Evolutionary conservation across 768 basidiomycete species (phyloP), one percentile per base, ranked within the genome.

Genomic region (Auricularia sp.): DNA sequence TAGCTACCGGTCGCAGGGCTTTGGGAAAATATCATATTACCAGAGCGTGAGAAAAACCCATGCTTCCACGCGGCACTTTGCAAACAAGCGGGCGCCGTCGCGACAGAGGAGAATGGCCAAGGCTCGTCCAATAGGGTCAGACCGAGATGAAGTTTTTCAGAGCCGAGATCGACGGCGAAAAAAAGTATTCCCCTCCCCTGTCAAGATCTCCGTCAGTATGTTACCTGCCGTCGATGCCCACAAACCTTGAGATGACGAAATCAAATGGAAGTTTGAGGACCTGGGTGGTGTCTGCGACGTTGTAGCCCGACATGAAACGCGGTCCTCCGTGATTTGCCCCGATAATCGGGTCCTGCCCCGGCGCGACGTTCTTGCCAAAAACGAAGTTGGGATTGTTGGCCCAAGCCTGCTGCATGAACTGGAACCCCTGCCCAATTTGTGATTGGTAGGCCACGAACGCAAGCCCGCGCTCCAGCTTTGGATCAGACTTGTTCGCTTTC

Each of bases 301-400:
- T 63, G n/a, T 61, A 54, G 16, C 66, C 66, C 2, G 64, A 56
- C 18, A 64, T 58, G 37, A 61, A 59, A n/a, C 66, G 66, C 18
- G 36, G 39, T 8, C 61, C 34, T 6, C 64, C 66, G 6, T 34
- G n/a, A 34, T 65, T 65, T 7, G 66, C 64, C 18, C 81, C 81
- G 62, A 81, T 80, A 61, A 82, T 74, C 37, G 82, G 79, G 67
- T 83, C 83, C 65, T 82, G 73, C 5, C 83, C 82, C 13, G 70
- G 72, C 34, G 71, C 68, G 66, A 63, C 8, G 61, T 21, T 24
- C 65, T 62, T 35, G 59, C 24, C 29, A 29, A 29, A 29, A 8
- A 59, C 56, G 24, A 59, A 59, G 56, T 59, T 59, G 29, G 56
- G 56, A 18, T 59, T 35, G 56, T 59, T 59, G 16, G 56, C 56